These are phyloP conservation scores for Biscutella auriculata DNA, from an alignment of 441 rosid genomes.

Conservation along the genomic window DNA sequence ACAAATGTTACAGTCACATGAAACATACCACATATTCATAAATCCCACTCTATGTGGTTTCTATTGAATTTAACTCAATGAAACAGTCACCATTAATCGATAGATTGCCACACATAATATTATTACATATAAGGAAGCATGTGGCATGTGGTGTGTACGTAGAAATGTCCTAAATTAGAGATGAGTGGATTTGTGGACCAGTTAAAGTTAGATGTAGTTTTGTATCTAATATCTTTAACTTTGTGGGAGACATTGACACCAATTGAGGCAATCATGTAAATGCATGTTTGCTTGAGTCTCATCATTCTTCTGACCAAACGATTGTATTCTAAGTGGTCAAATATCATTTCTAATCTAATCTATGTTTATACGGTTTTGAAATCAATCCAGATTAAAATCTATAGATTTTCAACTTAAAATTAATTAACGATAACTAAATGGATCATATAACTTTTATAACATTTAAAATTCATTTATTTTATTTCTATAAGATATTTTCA, in stretches of 20 bases:
- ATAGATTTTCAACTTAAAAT: too few relatives aligned
- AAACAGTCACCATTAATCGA: too few relatives aligned
- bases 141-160: slow-evolving; percentile 6
- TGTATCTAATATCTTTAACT: not conserved
- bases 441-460: too few relatives aligned
- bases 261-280: not conserved
- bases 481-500: too few relatives aligned
- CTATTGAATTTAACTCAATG: not conserved
- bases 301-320: slow-evolving; percentile 6
- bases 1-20: slow-evolving; percentile 1
- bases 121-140: slow-evolving; percentile 6
- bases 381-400: too few relatives aligned
- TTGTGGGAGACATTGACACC: not conserved
- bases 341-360: not conserved
- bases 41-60: slow-evolving; percentile 3
- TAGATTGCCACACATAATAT: not conserved
- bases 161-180: not conserved
- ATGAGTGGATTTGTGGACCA: slow-evolving; percentile 20
- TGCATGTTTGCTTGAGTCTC: not conserved
- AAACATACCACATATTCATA: not conserved
- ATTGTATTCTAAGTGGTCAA: not conserved
- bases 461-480: too few relatives aligned
- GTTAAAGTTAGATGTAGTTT: slow-evolving; percentile 4
- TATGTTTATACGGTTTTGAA: too few relatives aligned
- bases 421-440: too few relatives aligned